A percentile compares a stretch with the other conserved stretches of the same genome.
These are phyloP conservation scores for Trichoderma lentiforme DNA, from an alignment of 2,329 filamentous ascomycete genomes.

Conservation along the genomic window DNA sequence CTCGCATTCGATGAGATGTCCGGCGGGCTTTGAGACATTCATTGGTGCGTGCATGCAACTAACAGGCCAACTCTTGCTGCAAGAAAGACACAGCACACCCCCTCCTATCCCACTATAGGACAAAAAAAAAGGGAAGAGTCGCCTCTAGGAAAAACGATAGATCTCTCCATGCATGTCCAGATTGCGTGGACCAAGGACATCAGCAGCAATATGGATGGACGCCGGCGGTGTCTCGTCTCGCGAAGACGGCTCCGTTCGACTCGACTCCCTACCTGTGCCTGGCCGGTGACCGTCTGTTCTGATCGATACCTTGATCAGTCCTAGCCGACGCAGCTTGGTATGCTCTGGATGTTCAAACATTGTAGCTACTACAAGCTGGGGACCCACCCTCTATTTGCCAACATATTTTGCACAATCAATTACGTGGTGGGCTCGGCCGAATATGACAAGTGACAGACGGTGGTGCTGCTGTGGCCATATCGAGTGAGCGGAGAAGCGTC, in stretches of 20 bases:
- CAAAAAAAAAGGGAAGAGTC: background rate
- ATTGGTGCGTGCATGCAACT: background rate
- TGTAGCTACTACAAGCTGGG: background rate
- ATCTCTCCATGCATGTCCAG: background rate
- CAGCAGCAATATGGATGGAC: background rate
- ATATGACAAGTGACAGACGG: slow-evolving; percentile 18
- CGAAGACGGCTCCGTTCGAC: background rate
- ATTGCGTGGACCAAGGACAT: background rate
- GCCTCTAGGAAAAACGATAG: background rate
- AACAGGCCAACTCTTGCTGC: background rate
- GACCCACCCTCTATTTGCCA: background rate
- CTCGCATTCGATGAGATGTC: background rate
- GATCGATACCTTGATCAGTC: background rate
- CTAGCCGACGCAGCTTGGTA: slow-evolving; percentile 4
- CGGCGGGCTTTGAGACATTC: background rate
- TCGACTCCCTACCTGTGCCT: background rate
- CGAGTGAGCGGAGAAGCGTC: background rate
- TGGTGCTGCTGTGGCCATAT: background rate
- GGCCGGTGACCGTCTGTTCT: background rate
- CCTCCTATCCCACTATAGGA: background rate
- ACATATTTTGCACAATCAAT: background rate
- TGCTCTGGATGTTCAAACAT: background rate
- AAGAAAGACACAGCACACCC: background rate
- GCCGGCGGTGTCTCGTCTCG: background rate
- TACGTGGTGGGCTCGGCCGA: slow-evolving; percentile 3